Percentiles rank a stretch among this genome's conserved stretches.
Conservation (phyloP, 306 rosid genomes). For the Begonia masoniana region DNA sequence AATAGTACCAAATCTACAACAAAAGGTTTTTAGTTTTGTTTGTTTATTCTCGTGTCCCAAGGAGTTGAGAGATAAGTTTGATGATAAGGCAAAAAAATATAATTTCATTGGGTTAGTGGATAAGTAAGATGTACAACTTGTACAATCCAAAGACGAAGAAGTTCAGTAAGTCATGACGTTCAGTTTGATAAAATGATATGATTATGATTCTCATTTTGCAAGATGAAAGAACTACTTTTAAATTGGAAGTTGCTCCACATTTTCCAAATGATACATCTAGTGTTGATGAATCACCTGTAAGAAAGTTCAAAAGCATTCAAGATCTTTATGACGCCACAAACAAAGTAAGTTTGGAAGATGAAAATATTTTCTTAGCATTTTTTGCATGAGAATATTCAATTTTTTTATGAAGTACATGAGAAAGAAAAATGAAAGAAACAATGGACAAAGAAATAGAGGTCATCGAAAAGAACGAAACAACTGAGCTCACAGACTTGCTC, state of each 20-base stretch:
- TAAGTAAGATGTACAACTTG: neutral
- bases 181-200: neutral
- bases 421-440: neutral
- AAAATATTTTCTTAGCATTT: neutral
- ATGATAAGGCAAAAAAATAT: too few species aligned
- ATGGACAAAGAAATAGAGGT: neutral
- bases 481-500: too few species aligned
- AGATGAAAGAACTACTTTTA: too few species aligned
- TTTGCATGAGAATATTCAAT: neutral
- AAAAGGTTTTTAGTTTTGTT: neutral
- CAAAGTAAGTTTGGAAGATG: too few species aligned
- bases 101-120: neutral
- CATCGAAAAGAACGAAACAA: too few species aligned
- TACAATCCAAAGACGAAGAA: neutral
- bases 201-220: too few species aligned
- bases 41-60: neutral
- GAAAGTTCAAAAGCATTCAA: too few species aligned
- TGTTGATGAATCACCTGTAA: too few species aligned
- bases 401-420: neutral
- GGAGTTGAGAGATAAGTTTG: neutral
- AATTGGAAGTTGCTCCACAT: too few species aligned
- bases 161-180: too few species aligned
- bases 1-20: neutral
- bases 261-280: too few species aligned
- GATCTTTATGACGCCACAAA: neutral